Evolutionary conservation across 768 basidiomycete species (phyloP).

Genomic region (Termitomyces sp.): DNA sequence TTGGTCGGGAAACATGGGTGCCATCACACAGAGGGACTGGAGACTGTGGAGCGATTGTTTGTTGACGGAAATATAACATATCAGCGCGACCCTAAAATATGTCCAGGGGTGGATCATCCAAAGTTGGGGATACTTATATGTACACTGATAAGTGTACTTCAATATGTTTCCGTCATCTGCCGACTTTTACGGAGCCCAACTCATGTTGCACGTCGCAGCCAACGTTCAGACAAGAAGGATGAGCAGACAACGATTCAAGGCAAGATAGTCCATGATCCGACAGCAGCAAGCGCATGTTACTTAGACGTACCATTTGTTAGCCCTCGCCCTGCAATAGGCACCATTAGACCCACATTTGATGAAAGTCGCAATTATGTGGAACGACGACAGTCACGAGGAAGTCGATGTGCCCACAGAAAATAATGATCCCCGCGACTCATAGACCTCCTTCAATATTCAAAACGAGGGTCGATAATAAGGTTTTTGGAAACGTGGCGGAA

Average conservation of each 20-base stretch:
- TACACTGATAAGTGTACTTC: not conserved
- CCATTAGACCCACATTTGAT: not conserved
- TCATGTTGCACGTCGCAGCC: not conserved
- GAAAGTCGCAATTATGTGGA: not conserved
- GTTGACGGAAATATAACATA: not conserved
- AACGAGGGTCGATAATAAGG: not conserved
- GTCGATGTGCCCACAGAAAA: not conserved
- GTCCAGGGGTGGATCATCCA: not conserved
- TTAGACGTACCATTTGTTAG: not conserved
- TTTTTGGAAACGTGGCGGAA: not conserved
- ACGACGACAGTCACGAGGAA: not conserved
- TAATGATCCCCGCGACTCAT: not conserved
- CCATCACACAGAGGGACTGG: not conserved
- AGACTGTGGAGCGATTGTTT: not conserved
- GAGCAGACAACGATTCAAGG: not conserved
- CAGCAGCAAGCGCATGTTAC: not conserved
- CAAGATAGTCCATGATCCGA: not conserved
- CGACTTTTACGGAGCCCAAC: constrained; percentile 3
- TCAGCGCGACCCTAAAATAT: not conserved
- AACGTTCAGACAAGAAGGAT: not conserved
- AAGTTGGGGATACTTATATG: not conserved
- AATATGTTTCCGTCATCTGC: not conserved
- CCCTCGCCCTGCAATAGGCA: not conserved
- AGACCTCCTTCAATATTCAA: not conserved
- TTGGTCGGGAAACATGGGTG: not conserved